Evolutionary conservation across 2,329 filamentous ascomycete genomes (phyloP), one percentile per base, ranked within the genome.

Genomic region (Seiridium unicorne): DNA sequence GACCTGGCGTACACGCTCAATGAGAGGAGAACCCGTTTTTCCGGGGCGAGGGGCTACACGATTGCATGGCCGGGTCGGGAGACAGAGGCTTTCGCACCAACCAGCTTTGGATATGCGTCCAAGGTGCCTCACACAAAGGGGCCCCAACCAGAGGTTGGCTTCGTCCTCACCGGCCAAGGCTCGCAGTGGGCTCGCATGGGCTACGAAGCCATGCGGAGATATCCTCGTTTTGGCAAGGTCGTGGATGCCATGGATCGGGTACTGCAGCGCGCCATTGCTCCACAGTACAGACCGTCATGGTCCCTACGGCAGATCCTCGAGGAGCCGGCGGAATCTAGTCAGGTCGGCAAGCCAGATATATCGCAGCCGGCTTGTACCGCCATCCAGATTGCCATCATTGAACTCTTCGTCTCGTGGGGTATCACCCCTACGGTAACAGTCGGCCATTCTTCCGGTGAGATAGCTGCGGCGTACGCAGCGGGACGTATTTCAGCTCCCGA

Each of bases 141-240:
- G 18, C 18, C 18, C 5, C 42, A 60, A 49, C 56, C 18, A 26
- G 18, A 26, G 18, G 58, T 79, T 38, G 76, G 73, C 53, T 80
- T 81, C 61, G 53, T 78, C 10, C 80, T 81, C 60, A 75, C 74
- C 42, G 78, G 78, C 0, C 78, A 81, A 62, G 77, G 78, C 3
- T 68, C 77, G 1, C 77, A 79, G 55, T 79, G 75, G 72, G 70
- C 76, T 2, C 66, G 70, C 44, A 80, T 81, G 78, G 77, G 78
- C 46, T 55, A 59, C 1, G 63, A 67, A 40, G 49, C 66, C 10
- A 58, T 70, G 38, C 54, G 59, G 11, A 51, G 62, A 8, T 58
- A 31, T 49, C 51, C 57, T 7, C 44, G 34, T 2, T 64, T 64
- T 56, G 44, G 26, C 4, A 35, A 51, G 26, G 59, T 56, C 1